A percentile compares a stretch with the other conserved stretches of the same genome.
phyloP scores from a whole-genome alignment of 2,329 filamentous ascomycete species.

The Scorias spongiosa region DNA sequence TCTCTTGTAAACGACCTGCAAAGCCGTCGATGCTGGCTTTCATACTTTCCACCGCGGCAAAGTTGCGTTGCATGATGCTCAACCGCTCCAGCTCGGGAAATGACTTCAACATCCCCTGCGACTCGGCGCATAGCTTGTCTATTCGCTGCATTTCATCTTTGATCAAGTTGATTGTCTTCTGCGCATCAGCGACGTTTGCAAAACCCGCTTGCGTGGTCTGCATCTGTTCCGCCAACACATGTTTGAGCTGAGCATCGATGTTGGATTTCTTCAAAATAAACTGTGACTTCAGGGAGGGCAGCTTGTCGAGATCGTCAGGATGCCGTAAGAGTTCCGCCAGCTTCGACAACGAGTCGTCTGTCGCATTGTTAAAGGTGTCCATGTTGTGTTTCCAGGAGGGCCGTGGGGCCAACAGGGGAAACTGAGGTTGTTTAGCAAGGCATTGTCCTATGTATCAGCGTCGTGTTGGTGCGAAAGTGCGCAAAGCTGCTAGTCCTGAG shows the following conservation, averaged over 20 bases:
- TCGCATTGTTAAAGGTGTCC: slow-evolving; percentile 3
- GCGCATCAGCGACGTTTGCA: slow-evolving; percentile 72
- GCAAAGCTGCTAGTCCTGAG: too few species aligned
- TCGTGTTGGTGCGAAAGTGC: too few species aligned
- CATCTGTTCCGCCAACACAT: slow-evolving; percentile 78
- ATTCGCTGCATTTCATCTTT: slow-evolving; percentile 99
- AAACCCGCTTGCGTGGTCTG: slow-evolving; percentile 91
- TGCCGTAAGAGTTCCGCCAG: slow-evolving; percentile 87
- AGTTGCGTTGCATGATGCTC: slow-evolving; percentile 91
- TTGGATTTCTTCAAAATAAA: slow-evolving; percentile 88
- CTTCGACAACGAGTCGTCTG: slow-evolving; percentile 35
- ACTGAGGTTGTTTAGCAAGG: too few species aligned
- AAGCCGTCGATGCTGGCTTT: slow-evolving; percentile 80
- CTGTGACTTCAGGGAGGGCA: slow-evolving; percentile 74
- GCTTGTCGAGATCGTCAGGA: slow-evolving; percentile 95
- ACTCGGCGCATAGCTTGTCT: slow-evolving; percentile 91
- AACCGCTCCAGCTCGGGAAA: slow-evolving; percentile 86
- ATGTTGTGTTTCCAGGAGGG: not conserved
- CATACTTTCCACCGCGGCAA: slow-evolving; percentile 87
- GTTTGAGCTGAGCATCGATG: slow-evolving; percentile 78
- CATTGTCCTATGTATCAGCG: too few species aligned
- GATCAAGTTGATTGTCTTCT: slow-evolving; percentile 80
- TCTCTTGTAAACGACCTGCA: slow-evolving; percentile 55
- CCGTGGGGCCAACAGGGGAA: too few species aligned
- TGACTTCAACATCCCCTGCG: slow-evolving; percentile 93